phyloP scores from a whole-genome alignment of 495 filamentous ascomycete species.

The Penicillium coffeae region DNA sequence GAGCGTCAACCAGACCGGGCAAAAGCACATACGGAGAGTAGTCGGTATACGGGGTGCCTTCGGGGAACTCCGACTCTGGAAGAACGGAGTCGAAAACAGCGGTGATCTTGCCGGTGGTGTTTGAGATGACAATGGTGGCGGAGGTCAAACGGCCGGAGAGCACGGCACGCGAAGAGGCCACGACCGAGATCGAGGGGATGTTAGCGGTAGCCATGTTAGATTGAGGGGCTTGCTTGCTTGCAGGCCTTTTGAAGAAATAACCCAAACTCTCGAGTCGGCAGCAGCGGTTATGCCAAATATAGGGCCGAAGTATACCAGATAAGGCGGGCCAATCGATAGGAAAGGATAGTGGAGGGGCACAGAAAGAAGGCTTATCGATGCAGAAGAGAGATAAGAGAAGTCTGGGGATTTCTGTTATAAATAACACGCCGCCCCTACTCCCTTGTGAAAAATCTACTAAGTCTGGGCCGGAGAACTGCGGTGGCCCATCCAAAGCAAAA shows the following conservation, averaged over 20 bases:
- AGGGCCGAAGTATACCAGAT: conserved; percentile 8
- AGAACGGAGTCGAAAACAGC: conserved; percentile 71
- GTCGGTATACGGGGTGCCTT: conserved; percentile 69
- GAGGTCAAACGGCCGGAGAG: conserved; percentile 63
- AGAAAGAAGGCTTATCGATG: conserved; percentile 8
- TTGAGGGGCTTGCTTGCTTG: conserved; percentile 5
- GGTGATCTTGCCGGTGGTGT: conserved; percentile 76
- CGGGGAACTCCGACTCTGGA: conserved; percentile 66
- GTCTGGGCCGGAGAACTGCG: conserved; percentile 5
- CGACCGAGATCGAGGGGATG: conserved; percentile 57
- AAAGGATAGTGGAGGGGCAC: not conserved
- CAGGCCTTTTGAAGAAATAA: not conserved
- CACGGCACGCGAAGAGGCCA: conserved; percentile 79
- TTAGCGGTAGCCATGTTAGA: conserved; percentile 30
- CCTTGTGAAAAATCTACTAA: not conserved
- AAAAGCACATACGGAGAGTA: conserved; percentile 84
- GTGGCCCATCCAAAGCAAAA: too few relatives aligned
- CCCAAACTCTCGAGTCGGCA: not conserved
- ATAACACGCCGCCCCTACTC: conserved; percentile 14
- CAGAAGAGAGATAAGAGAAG: conserved; percentile 15
- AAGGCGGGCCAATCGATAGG: conserved; percentile 7
- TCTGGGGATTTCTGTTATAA: conserved; percentile 19
- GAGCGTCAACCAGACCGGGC: conserved; percentile 91
- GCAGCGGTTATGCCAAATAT: not conserved
- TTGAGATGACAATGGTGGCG: conserved; percentile 77